Base-by-base conservation (phyloP, 306 rosid species). In the Quercus variabilis region DNA sequence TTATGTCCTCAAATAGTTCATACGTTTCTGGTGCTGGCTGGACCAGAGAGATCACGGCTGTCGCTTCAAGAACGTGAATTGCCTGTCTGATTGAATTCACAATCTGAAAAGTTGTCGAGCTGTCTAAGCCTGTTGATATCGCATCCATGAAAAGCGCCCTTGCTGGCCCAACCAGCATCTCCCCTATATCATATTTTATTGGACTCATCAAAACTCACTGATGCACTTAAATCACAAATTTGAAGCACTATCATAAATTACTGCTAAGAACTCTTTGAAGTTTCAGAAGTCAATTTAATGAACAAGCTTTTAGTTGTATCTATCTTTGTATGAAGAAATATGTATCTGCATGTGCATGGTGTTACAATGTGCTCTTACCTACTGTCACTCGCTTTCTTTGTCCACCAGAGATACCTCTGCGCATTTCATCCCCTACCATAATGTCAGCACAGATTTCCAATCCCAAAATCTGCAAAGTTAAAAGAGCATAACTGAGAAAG, bases 21-120 rank as follows among this genome's bases (percentile, higher is more conserved):
- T 85, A 94, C 31, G 99, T 94, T 87, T 94, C 99, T 1, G 99
- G 99, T 58, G 99, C 93, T 73, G 99, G 99, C 67, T 94, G 97
- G 38, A 92, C 91, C 76, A 94, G 97, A 78, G 98, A 92, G 79
- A 92, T 88, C 25, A 90, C 76, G 17, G 97, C 91, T 10, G 97
- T 94, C 90, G 92, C 97, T 71, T 80, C 89, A 10, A 94, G 88
- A 83, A 94, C 90, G 82, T 94, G 97, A 80, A 92, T 90, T 28
- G 93, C 87, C 76, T 94, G 97, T 74, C 88, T 85, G 25, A 92
- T 58, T 64, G 91, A 92, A 75, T 90, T 91, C 62, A 94, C 82
- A 41, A 94, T 94, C 81, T 94, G 97, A 75, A 84, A 94, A 31
- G 98, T 90, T 21, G 98, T 94, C 1, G 98, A 94, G 81, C 97